Evolutionary conservation across 1,284 basidiomycete species (phyloP), one percentile per base, ranked within the genome.

Genomic region (Pseudozyma tsukubaensis): DNA sequence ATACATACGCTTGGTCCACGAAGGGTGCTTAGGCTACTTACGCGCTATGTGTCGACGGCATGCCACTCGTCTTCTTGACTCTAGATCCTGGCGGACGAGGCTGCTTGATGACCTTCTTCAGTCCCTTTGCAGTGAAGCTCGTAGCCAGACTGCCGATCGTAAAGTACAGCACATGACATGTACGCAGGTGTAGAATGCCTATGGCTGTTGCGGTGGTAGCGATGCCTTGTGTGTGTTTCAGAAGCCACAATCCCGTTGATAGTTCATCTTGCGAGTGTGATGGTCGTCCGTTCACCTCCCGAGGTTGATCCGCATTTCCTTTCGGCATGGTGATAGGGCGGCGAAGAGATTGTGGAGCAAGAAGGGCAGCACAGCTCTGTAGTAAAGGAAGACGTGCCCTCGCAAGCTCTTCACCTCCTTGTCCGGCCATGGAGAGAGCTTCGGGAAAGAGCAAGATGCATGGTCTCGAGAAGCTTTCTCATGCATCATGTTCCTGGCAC

Each of bases 21-120:
- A 11, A 10, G 11, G 18, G 21, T 11, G 52, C 14, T 44, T 45
- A 19, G 24, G n/a, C 24, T 40, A 71, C 72, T 62, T 45, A 68
- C 69, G 71, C 65, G 50, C 67, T 71, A 32, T 77, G 75, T 12
- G 75, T 77, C n/a, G 75, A 77, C 9, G 75, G 75, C 75, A 77
- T 77, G 3, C 75, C 75, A 35, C 61, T 67, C 21, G 75, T 67
- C 56, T 77, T 77, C 29, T 73, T 74, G 35, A 77, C 70, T 32
- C 50, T 58, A 7, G 67, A 67, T 6, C 75, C 75, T 50, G 62
- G 63, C 13, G 71, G 75, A 1, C 75, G 66, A 52, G 75, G 75
- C 39, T 77, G 75, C 47, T 71, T 77, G 75, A 77, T 77, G n/a
- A 77, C 43, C n/a, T 49, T 51, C 45, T 77, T 77, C 32, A 77